Base-by-base conservation (phyloP, 1,284 basidiomycete genomes). In the Lignosus rhinocerotis region DNA sequence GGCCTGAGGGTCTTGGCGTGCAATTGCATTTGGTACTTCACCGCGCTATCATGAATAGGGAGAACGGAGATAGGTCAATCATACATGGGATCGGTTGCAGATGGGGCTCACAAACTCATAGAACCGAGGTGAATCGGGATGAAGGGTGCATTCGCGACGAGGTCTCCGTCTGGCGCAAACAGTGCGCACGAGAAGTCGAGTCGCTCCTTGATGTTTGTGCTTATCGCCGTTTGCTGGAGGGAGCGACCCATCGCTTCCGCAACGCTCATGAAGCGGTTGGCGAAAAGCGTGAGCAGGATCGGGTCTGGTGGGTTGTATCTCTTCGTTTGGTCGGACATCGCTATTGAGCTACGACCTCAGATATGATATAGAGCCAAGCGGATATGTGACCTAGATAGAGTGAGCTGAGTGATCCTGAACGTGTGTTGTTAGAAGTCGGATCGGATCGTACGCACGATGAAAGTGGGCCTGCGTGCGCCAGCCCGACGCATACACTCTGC, bases 231-330 rank as follows among this genome's bases (percentile, higher is more conserved):
- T 74, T 96, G 92, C 71, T 91, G 92, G 10, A 96, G 78, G 0
- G 90, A 90, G 34, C 91, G 81, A 32, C 94, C 94, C 94, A 96
- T 96, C 3, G 94, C 93, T 72, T 96, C 92, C 6, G 93, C 93
- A 31, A 94, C 90, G 68, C 88, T 88, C 91, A 94, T 94, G 78
- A 94, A 95, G 54, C 94, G 87, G 69, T 96, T 94, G 25, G 92
- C 92, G 67, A 96, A 96, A 32, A 96, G 82, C 0, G 93, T 94
- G 55, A 96, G 81, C 38, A 95, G 76, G 65, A 96, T 94, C 1
- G 93, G 92, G 71, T 96, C 94, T 8, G 92, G 87, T 8, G 76
- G 78, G 31, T 51, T 61, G 55, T 67, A 69, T 48, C 59, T 58
- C 19, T 60, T 61, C n/a, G 56, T 50, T 38, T 49, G 46, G 5